Evolutionary conservation across 2,329 filamentous ascomycete species (phyloP).

Genomic region (Claviceps africana): DNA sequence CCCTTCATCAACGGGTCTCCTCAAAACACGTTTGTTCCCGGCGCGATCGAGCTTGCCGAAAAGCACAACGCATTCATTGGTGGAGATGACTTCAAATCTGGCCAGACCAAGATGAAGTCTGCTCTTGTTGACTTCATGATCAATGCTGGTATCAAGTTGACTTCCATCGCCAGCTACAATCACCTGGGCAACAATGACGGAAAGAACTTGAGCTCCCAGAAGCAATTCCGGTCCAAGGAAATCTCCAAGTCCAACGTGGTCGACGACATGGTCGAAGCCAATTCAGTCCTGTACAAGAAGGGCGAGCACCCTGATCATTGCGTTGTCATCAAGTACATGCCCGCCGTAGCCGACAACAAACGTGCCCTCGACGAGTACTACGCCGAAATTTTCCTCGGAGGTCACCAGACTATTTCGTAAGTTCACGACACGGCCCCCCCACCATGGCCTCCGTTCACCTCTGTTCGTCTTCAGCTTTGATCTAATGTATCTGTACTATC

Average conservation of each 20-base stretch:
- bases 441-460: not conserved
- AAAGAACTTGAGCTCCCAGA: conserved; percentile 94
- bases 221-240: conserved; percentile 98
- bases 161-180: conserved; percentile 97
- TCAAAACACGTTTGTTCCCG: conserved; percentile 97
- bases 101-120: conserved; percentile 99
- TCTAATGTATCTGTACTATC: not conserved
- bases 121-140: conserved; percentile 97
- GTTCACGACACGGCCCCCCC: conserved; percentile 15
- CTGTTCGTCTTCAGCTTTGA: not conserved
- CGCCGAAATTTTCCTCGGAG: conserved; percentile 96
- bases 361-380: conserved; percentile 98
- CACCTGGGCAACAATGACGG: conserved; percentile 99
- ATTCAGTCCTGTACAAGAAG: conserved; percentile 75
- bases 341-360: conserved; percentile 96
- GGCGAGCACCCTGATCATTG: conserved; percentile 96
- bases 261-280: conserved; percentile 98
- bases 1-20: conserved; percentile 99
- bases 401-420: conserved; percentile 88
- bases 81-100: conserved; percentile 98
- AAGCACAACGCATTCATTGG: conserved; percentile 81
- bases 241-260: conserved; percentile 99
- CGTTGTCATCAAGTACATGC: conserved; percentile 99
- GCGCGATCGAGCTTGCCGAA: conserved; percentile 78
- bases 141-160: conserved; percentile 96